Evolutionary conservation across 768 basidiomycete species (phyloP).

Genomic region (Lactarius hatsudake): DNA sequence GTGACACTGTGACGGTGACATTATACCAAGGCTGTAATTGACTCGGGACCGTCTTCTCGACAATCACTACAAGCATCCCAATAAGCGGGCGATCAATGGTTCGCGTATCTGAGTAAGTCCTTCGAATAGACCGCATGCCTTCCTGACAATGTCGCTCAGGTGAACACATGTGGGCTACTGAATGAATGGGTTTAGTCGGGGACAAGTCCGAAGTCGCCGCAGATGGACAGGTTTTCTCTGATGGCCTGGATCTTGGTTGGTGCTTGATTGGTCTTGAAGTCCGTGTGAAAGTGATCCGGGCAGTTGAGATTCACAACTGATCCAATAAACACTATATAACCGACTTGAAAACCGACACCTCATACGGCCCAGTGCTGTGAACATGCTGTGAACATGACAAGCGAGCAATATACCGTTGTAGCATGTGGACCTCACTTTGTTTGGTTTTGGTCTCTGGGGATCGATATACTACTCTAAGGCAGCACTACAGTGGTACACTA

Average conservation of each 20-base stretch:
- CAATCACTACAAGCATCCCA: too few relatives aligned
- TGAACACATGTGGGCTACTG: not conserved
- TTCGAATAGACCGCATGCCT: not conserved
- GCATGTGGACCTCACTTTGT: too few relatives aligned
- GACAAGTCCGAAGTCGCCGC: not conserved
- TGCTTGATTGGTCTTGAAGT: not conserved
- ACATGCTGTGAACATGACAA: too few relatives aligned
- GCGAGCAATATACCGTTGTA: too few relatives aligned
- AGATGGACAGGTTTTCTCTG: not conserved
- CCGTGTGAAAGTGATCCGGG: not conserved
- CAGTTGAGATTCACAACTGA: not conserved
- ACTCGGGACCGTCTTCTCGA: too few relatives aligned
- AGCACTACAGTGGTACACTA: too few relatives aligned
- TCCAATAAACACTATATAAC: not conserved
- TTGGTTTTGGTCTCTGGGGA: too few relatives aligned
- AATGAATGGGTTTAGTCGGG: not conserved
- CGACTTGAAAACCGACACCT: too few relatives aligned
- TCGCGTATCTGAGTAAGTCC: not conserved
- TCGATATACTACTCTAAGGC: too few relatives aligned
- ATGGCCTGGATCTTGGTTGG: too few relatives aligned
- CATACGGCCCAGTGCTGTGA: too few relatives aligned
- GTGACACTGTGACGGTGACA: not conserved
- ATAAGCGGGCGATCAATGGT: not conserved
- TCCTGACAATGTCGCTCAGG: not conserved
- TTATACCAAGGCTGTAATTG: not conserved